Evolutionary conservation across 1,139 yeast species (phyloP).

Genomic region (Meyerozyma sp.): DNA sequence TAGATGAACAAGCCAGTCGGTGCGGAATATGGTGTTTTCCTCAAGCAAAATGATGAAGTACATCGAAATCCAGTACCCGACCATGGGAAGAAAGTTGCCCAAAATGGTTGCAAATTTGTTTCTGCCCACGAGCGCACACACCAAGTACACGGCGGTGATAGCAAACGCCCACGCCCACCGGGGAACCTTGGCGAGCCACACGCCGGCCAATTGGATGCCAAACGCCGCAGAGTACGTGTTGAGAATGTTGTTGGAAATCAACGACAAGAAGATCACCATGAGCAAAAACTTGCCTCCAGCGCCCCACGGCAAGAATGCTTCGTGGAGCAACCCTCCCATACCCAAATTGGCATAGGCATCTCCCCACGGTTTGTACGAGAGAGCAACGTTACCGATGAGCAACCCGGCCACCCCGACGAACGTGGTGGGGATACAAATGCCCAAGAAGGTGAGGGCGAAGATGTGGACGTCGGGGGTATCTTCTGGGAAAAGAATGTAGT

Average conservation of each 20-base stretch:
- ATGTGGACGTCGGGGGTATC: constrained; percentile 53
- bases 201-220: constrained; percentile 68
- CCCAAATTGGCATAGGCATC: constrained; percentile 56
- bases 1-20: constrained; percentile 40
- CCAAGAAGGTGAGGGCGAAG: constrained; percentile 60
- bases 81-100: constrained; percentile 89
- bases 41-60: constrained; percentile 68
- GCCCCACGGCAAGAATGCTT: constrained; percentile 71
- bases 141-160: constrained; percentile 60
- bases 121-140: constrained; percentile 72
- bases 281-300: constrained; percentile 76
- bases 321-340: constrained; percentile 71
- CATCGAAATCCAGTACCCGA: constrained; percentile 90
- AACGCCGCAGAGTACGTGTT: constrained; percentile 85
- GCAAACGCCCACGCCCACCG: constrained; percentile 74
- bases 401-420: constrained; percentile 75
- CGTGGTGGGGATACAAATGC: constrained; percentile 66
- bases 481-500: constrained; percentile 79
- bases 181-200: constrained; percentile 58
- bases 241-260: constrained; percentile 74
- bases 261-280: constrained; percentile 62
- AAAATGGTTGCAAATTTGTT: constrained; percentile 69
- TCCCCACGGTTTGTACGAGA: constrained; percentile 54
- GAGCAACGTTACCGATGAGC: constrained; percentile 67
- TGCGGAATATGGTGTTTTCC: constrained; percentile 72